Evolutionary conservation across 2,329 filamentous ascomycete genomes (phyloP).

Genomic region (Phaeophleospora eucalypticola): DNA sequence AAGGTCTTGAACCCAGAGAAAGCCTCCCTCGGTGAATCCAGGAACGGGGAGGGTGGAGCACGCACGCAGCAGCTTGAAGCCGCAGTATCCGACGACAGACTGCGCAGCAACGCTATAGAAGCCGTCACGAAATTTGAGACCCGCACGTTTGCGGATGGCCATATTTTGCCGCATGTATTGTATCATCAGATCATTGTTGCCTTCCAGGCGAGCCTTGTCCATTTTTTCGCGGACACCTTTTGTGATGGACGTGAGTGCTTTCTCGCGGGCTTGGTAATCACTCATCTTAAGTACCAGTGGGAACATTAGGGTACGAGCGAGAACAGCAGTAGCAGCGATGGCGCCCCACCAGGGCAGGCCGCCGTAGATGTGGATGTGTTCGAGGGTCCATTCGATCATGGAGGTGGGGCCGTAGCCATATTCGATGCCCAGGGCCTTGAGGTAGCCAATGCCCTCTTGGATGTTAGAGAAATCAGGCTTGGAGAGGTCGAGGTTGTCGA

Average conservation of each 20-base stretch:
- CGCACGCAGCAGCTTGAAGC: conserved; percentile 70
- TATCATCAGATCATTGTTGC: conserved; percentile 49
- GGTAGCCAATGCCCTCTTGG: conserved; percentile 74
- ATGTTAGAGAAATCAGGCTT: conserved; percentile 37
- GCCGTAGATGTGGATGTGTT: conserved; percentile 73
- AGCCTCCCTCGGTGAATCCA: conserved; percentile 64
- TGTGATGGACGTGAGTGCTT: conserved; percentile 55
- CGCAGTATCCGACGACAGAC: conserved; percentile 71
- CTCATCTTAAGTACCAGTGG: conserved; percentile 60
- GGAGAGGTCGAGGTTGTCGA: conserved; percentile 38
- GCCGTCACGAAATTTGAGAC: conserved; percentile 50
- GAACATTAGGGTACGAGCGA: conserved; percentile 62
- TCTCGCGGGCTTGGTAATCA: conserved; percentile 60
- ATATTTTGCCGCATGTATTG: conserved; percentile 47
- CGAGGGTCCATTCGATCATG: conserved; percentile 69
- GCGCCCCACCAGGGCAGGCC: conserved; percentile 80
- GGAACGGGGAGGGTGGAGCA: conserved; percentile 80
- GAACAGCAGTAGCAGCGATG: conserved; percentile 61
- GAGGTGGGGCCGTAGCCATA: conserved; percentile 79
- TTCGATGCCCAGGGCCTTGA: conserved; percentile 77
- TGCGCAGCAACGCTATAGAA: conserved; percentile 57
- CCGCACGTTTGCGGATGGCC: conserved; percentile 51
- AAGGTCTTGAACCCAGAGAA: conserved; percentile 76
- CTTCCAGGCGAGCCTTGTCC: conserved; percentile 38
- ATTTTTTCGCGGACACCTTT: conserved; percentile 57